phyloP scores from a whole-genome alignment of 2,329 filamentous ascomycete genomes.

The Beauveria scarabaeidicola region DNA sequence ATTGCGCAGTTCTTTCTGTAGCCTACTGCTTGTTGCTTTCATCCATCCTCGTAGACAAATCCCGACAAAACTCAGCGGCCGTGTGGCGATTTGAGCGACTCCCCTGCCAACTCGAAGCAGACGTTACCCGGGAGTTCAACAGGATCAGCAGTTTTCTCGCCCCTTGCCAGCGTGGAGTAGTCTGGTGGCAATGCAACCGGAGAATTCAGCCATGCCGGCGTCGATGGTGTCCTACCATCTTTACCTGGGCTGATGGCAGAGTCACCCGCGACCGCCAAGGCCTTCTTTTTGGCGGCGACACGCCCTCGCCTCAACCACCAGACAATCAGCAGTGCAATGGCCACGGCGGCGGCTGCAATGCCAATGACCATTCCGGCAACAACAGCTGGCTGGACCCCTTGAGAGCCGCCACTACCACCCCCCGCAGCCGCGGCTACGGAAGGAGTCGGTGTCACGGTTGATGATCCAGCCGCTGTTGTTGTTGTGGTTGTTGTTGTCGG shows the following conservation, averaged over 20 bases:
- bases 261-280: background rate
- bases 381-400: conserved; percentile 10
- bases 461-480: background rate
- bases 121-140: background rate
- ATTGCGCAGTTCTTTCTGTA: no score
- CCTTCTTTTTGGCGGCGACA: background rate
- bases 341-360: conserved; percentile 7
- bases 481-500: background rate
- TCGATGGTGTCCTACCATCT: no score
- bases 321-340: background rate
- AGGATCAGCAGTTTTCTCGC: background rate
- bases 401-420: background rate
- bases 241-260: background rate
- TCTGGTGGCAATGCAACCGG: background rate
- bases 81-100: background rate
- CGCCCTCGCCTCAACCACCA: background rate
- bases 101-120: background rate
- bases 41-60: no score
- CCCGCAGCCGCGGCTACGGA: background rate
- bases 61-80: no score
- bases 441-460: background rate
- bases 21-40: no score
- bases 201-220: no score
- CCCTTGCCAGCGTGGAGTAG: background rate
- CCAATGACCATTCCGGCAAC: conserved; percentile 18